Evolutionary conservation across 805 yeast species (phyloP).

Genomic region (Wickerhamomyces sydowiorum): DNA sequence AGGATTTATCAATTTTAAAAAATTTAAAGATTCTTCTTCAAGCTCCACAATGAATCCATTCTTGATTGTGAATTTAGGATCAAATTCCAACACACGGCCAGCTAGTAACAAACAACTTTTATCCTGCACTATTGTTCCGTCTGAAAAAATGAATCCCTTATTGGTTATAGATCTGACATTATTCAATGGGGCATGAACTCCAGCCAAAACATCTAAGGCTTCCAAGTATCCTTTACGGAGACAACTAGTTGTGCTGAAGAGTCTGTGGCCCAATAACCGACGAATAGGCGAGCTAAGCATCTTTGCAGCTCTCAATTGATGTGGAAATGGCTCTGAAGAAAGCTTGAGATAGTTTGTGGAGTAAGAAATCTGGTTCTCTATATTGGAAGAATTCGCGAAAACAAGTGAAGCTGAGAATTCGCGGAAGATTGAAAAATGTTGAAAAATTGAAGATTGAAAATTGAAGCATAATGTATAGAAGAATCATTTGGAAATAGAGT

Average conservation of each 20-base stretch:
- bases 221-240: conserved; percentile 19
- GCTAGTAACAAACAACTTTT: conserved; percentile 45
- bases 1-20: conserved; percentile 57
- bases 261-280: too few species aligned
- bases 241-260: not conserved
- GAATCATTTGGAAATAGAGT: not conserved
- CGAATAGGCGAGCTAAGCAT: too few species aligned
- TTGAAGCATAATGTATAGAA: too few species aligned
- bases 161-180: conserved; percentile 44
- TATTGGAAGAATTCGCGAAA: not conserved
- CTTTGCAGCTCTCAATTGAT: too few species aligned
- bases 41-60: conserved; percentile 52
- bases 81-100: conserved; percentile 58
- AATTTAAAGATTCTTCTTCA: conserved; percentile 34
- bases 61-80: conserved; percentile 28
- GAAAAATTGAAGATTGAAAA: too few species aligned
- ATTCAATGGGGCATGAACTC: conserved; percentile 39
- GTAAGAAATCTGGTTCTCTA: too few species aligned
- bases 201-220: conserved; percentile 40
- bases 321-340: not conserved
- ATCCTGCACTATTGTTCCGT: conserved; percentile 41
- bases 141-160: conserved; percentile 57
- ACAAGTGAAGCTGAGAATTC: not conserved
- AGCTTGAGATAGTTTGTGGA: not conserved
- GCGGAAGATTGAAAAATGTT: too few species aligned